Evolutionary conservation across 2,329 filamentous ascomycete genomes (phyloP).

Genomic region (Diplodia corticola): DNA sequence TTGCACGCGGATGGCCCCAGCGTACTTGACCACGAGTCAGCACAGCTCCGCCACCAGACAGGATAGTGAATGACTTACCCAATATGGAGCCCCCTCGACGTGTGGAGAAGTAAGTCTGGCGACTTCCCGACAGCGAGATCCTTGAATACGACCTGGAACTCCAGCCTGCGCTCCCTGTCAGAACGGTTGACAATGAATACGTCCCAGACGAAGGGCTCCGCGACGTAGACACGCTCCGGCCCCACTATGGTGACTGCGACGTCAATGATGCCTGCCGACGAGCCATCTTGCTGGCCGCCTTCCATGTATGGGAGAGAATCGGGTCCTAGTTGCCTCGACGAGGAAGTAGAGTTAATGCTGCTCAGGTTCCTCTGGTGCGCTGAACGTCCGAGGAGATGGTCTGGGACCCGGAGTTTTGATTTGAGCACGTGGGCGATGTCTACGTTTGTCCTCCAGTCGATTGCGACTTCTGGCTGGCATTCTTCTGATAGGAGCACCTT

Average conservation of each 20-base stretch:
- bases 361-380: constrained; percentile 18
- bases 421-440: constrained; percentile 61
- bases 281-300: constrained; percentile 27
- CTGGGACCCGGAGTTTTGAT: constrained; percentile 36
- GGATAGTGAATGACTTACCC: constrained; percentile 52
- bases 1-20: constrained; percentile 72
- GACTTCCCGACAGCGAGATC: constrained; percentile 66
- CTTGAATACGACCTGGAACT: constrained; percentile 67
- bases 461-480: constrained; percentile 62
- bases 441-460: constrained; percentile 68
- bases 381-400: constrained; percentile 47
- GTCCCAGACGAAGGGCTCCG: constrained; percentile 69
- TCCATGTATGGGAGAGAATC: constrained; percentile 34
- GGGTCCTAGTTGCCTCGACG: constrained; percentile 30
- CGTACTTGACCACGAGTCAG: constrained; percentile 47
- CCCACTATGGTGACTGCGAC: constrained; percentile 74
- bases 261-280: constrained; percentile 56
- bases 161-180: constrained; percentile 64
- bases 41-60: background rate
- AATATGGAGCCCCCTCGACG: constrained; percentile 72
- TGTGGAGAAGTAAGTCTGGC: constrained; percentile 67
- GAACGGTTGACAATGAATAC: constrained; percentile 76
- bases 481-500: constrained; percentile 56
- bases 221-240: constrained; percentile 60
- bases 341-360: constrained; percentile 7